Percentiles rank a stretch among this genome's conserved stretches.
These are phyloP conservation scores for Aspergillus aculeatus DNA, from an alignment of 2,329 filamentous ascomycete genomes.

Conservation along the genomic window DNA sequence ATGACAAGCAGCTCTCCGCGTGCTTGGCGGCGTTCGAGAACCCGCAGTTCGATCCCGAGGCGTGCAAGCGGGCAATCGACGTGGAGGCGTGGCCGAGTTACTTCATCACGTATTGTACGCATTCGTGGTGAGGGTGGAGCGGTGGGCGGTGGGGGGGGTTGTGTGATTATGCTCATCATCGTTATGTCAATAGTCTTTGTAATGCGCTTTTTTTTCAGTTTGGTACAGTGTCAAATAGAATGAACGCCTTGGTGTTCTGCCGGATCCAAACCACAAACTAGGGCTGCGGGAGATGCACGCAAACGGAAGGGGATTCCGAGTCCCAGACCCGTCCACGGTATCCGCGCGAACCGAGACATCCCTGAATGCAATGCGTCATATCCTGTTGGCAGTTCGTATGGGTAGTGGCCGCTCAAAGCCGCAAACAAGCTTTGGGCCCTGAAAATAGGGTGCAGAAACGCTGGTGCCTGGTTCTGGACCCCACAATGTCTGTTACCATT, in stretches of 20 bases:
- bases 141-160: neutral
- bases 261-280: neutral
- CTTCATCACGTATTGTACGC: constrained; percentile 25
- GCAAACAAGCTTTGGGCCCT: neutral
- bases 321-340: too few species aligned
- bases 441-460: neutral
- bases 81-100: constrained; percentile 25
- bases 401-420: neutral
- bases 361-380: neutral
- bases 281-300: neutral
- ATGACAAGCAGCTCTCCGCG: constrained; percentile 13
- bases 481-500: neutral
- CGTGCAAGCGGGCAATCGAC: constrained; percentile 19
- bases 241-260: too few species aligned
- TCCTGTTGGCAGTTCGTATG: too few species aligned
- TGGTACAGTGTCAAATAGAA: too few species aligned
- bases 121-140: constrained; percentile 16
- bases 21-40: constrained; percentile 18
- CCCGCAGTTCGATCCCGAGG: constrained; percentile 19
- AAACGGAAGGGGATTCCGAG: neutral
- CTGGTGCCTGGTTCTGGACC: neutral
- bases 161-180: neutral
- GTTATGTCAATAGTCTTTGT: neutral
- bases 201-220: too few species aligned
- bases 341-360: neutral